Percentiles rank a stretch among this genome's conserved stretches.
Evolutionary conservation across 177 flowering plant genomes (phyloP).

Genomic region (Vitis hybrid): DNA sequence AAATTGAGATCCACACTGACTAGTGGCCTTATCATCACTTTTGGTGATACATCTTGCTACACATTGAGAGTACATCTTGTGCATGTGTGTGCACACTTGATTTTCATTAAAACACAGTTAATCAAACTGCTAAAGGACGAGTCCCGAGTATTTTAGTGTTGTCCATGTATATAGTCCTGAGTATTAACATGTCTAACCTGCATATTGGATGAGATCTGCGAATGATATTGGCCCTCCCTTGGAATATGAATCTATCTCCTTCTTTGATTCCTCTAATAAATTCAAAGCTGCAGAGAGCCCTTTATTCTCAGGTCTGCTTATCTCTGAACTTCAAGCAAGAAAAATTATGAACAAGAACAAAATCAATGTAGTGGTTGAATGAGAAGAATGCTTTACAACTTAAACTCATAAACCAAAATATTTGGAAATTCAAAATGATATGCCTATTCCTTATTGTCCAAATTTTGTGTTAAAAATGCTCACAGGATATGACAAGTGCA

Average conservation of each 20-base stretch:
- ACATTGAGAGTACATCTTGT: no score
- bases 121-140: no score
- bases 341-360: slow-evolving; percentile 9
- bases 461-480: no score
- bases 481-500: not conserved
- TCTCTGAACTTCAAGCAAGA: slow-evolving; percentile 79
- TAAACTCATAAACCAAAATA: not conserved
- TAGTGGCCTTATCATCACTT: no score
- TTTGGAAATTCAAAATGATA: not conserved
- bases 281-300: slow-evolving; percentile 73
- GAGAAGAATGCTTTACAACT: not conserved
- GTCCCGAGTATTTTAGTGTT: no score
- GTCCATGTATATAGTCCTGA: not conserved
- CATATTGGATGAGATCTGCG: slow-evolving; percentile 86
- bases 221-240: slow-evolving; percentile 92
- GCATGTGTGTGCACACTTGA: no score
- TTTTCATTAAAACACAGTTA: no score
- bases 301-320: slow-evolving; percentile 88
- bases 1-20: no score
- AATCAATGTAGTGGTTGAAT: not conserved
- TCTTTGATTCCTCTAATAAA: slow-evolving; percentile 73
- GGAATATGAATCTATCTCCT: slow-evolving; percentile 83
- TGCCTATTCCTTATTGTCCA: no score
- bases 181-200: slow-evolving; percentile 43
- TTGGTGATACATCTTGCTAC: no score